These are phyloP conservation scores for Clonostachys byssicola DNA, from an alignment of 2,329 filamentous ascomycete species.

Conservation along the genomic window DNA sequence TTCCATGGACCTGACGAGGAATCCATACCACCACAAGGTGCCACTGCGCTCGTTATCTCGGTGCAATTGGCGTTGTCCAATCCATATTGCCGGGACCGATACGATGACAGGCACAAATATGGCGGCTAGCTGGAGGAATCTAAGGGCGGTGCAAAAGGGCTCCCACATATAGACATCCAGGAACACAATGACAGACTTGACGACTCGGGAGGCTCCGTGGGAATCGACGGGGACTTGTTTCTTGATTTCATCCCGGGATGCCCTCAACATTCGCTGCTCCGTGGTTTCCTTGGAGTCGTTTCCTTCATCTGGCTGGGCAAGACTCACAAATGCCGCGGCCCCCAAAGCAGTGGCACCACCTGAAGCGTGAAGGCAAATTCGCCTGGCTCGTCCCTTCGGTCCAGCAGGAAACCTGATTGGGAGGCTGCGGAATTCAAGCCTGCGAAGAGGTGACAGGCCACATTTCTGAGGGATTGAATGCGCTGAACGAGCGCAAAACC, in stretches of 20 bases:
- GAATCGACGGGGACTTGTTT: conserved; percentile 63
- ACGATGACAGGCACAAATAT: conserved; percentile 91
- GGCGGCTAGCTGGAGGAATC: conserved; percentile 81
- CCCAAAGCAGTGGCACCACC: conserved; percentile 40
- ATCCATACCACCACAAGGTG: conserved; percentile 91
- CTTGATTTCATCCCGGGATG: conserved; percentile 71
- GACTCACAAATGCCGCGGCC: conserved; percentile 51
- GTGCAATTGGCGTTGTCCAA: conserved; percentile 61
- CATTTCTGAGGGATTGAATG: not conserved
- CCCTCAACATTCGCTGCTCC: conserved; percentile 83
- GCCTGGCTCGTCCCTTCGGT: conserved; percentile 11
- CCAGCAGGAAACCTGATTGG: conserved; percentile 6
- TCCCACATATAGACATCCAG: conserved; percentile 75
- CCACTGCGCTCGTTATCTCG: conserved; percentile 74
- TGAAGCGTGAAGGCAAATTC: conserved; percentile 29
- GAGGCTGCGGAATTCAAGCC: not conserved
- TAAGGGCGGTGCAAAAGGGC: conserved; percentile 77
- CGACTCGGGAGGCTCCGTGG: conserved; percentile 51
- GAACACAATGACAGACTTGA: conserved; percentile 59
- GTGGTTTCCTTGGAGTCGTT: conserved; percentile 53
- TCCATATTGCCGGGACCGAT: conserved; percentile 74
- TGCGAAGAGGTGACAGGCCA: not conserved
- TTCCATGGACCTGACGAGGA: conserved; percentile 87
- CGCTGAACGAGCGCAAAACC: conserved; percentile 33
- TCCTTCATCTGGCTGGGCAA: conserved; percentile 50